Conservation (phyloP, 2,329 filamentous ascomycete species). For the Pseudogymnoascus sp. region DNA sequence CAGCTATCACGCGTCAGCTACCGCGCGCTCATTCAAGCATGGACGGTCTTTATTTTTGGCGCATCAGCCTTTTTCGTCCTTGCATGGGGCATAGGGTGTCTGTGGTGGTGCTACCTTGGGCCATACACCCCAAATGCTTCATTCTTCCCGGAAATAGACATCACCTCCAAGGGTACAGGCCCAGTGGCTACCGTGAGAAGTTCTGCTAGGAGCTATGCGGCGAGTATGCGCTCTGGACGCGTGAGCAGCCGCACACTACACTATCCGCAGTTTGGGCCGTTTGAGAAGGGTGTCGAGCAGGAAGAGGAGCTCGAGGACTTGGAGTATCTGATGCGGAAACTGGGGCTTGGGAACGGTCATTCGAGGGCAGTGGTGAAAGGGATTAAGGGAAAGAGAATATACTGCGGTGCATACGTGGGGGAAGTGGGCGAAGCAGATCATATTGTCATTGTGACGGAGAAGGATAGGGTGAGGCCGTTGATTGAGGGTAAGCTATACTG, state of each 20-base stretch:
- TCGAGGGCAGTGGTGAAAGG: not conserved
- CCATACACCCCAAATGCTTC: not conserved
- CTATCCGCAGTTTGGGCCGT: not conserved
- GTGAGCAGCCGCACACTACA: slow-evolving; percentile 1
- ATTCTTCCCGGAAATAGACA: slow-evolving; percentile 3
- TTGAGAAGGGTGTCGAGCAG: slow-evolving; percentile 4
- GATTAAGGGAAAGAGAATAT: slow-evolving; percentile 7
- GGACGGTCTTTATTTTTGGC: not conserved
- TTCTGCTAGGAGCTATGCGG: not conserved
- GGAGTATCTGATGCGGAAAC: not conserved
- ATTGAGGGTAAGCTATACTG: not conserved
- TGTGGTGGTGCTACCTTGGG: not conserved
- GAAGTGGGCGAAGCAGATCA: not conserved
- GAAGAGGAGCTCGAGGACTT: not conserved
- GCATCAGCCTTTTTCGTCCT: not conserved
- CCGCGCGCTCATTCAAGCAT: not conserved
- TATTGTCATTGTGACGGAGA: slow-evolving; percentile 2
- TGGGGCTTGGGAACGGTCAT: not conserved
- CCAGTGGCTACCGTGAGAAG: not conserved
- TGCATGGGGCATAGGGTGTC: not conserved
- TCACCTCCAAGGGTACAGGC: not conserved
- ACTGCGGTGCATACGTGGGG: not conserved
- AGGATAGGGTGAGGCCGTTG: not conserved
- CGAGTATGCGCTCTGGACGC: not conserved
- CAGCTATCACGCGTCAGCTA: not conserved